Evolutionary conservation across 768 basidiomycete species (phyloP).

Genomic region (Tremella fuciformis): DNA sequence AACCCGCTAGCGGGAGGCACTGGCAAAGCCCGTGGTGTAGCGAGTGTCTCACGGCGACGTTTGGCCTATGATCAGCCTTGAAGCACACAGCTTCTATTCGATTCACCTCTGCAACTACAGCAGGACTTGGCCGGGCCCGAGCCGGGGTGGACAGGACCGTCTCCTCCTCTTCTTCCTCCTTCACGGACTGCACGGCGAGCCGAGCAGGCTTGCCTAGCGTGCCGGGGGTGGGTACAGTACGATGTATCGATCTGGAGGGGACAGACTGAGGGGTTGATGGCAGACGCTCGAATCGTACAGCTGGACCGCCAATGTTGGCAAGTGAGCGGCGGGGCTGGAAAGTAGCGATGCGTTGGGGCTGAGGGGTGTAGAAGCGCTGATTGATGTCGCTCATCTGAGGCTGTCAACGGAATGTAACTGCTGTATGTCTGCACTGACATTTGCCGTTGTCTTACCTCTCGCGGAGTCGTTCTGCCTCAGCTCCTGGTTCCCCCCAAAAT

Average conservation of each 20-base stretch:
- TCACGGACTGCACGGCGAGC: constrained; percentile 7
- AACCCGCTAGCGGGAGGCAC: constrained; percentile 33
- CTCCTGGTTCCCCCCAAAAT: constrained; percentile 11
- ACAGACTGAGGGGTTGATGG: constrained; percentile 7
- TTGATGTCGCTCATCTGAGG: background rate
- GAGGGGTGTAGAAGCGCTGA: constrained; percentile 43
- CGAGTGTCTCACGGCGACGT: constrained; percentile 34
- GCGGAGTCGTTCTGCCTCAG: constrained; percentile 10
- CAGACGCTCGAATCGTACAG: constrained; percentile 28
- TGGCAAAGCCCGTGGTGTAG: constrained; percentile 44
- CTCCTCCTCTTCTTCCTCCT: constrained; percentile 9
- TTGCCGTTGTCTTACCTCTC: background rate
- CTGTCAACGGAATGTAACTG: too few relatives aligned
- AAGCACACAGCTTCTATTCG: background rate
- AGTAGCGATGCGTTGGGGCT: constrained; percentile 21
- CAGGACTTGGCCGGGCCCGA: background rate
- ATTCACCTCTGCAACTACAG: constrained; percentile 16
- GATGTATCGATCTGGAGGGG: constrained; percentile 5
- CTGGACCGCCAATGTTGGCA: constrained; percentile 32
- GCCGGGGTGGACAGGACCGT: background rate
- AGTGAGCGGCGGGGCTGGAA: constrained; percentile 31
- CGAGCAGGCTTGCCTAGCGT: constrained; percentile 31
- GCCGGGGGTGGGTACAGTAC: constrained; percentile 15
- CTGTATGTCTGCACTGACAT: background rate
- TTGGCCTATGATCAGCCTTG: constrained; percentile 24